Evolutionary conservation across 192 early-diverging fungal genomes (phyloP).

Genomic region (Lobosporangium transversale): DNA sequence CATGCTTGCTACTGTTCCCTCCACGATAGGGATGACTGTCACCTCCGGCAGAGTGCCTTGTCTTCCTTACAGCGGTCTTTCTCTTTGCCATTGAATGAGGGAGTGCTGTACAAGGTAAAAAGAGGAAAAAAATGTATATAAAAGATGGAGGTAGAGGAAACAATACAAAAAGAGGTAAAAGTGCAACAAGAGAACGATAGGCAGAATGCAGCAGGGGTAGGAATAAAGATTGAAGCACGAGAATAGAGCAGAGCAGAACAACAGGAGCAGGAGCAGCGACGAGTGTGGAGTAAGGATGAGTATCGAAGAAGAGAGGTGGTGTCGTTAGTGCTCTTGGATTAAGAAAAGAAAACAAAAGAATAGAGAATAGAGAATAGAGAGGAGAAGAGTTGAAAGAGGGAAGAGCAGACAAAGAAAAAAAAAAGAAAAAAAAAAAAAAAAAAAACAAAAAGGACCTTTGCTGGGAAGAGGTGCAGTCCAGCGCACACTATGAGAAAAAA

Average conservation of each 20-base stretch:
- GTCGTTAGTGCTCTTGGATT: neutral
- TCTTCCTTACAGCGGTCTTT: constrained; percentile 29
- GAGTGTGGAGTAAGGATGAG: neutral
- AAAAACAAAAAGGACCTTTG: no score
- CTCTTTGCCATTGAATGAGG: constrained; percentile 36
- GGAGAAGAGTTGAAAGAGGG: neutral
- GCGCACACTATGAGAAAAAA: no score
- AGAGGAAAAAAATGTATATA: neutral
- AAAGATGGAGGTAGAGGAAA: neutral
- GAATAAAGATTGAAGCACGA: no score
- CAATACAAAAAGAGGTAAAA: neutral
- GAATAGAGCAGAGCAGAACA: no score
- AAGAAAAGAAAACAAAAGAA: neutral
- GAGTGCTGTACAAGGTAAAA: neutral
- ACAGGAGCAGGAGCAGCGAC: constrained; percentile 2
- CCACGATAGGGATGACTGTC: constrained; percentile 20
- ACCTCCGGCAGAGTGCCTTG: constrained; percentile 7
- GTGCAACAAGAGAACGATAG: neutral
- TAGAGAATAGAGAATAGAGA: neutral
- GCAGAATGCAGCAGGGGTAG: neutral
- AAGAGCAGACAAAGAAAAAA: no score
- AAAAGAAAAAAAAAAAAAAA: no score
- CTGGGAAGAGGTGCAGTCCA: no score
- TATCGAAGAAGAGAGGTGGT: neutral
- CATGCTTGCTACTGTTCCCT: constrained; percentile 23